These are phyloP conservation scores for Hymenoscyphus fraxineus DNA, from an alignment of 2,329 filamentous ascomycete species.

Conservation along the genomic window DNA sequence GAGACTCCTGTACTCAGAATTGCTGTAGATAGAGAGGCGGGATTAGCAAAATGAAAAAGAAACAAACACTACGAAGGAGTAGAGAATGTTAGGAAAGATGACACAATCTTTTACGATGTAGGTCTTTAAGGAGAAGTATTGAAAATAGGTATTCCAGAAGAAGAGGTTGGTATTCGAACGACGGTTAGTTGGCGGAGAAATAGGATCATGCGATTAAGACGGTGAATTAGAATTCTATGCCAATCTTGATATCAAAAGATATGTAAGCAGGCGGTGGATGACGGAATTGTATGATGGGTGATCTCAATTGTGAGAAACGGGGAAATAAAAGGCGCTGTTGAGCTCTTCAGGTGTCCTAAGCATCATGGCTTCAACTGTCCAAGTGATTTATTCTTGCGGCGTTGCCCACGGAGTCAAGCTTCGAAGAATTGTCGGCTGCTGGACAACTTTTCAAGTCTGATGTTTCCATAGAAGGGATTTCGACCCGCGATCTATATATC, in stretches of 20 bases:
- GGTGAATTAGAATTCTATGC: not conserved
- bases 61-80: not conserved
- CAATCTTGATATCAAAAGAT: not conserved
- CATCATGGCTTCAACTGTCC: constrained; percentile 6
- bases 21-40: not conserved
- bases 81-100: constrained; percentile 23
- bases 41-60: not conserved
- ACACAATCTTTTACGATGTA: constrained; percentile 30
- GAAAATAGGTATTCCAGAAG: constrained; percentile 31
- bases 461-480: too few relatives aligned
- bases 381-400: constrained; percentile 15
- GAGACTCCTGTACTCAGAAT: too few relatives aligned
- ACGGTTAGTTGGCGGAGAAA: constrained; percentile 33
- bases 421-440: constrained; percentile 16
- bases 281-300: not conserved
- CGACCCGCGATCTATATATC: too few relatives aligned
- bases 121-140: constrained; percentile 31
- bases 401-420: constrained; percentile 17
- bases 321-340: constrained; percentile 20
- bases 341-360: constrained; percentile 27
- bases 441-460: constrained; percentile 20
- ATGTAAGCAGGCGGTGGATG: not conserved
- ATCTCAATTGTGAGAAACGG: not conserved
- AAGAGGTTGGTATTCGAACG: constrained; percentile 31
- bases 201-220: constrained; percentile 18